A percentile compares a stretch with the other conserved stretches of the same genome.
These are phyloP conservation scores for Noccaea caerulescens DNA, from an alignment of 345 rosid genomes.

Conservation along the genomic window DNA sequence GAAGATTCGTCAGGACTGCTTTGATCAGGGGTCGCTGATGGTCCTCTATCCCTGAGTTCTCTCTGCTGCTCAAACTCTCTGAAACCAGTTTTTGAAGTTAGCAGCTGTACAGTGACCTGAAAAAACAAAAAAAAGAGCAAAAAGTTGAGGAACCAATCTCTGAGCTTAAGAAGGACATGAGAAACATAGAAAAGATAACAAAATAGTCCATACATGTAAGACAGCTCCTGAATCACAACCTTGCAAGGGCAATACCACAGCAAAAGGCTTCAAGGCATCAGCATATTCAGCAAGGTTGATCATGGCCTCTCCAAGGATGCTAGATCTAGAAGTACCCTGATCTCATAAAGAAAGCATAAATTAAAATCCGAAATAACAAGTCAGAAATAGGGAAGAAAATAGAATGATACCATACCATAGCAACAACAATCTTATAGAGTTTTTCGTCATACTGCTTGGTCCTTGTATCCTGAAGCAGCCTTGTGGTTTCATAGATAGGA, in stretches of 20 bases:
- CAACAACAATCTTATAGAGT: constrained; percentile 76
- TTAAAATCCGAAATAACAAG: background rate
- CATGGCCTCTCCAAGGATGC: constrained; percentile 88
- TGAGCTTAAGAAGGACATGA: constrained; percentile 18
- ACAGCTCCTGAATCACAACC: constrained; percentile 87
- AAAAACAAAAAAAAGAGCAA: constrained; percentile 1
- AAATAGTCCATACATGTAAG: constrained; percentile 77
- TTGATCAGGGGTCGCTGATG: constrained; percentile 64
- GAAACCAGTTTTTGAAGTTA: constrained; percentile 97
- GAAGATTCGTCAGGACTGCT: constrained; percentile 61
- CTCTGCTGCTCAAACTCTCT: constrained; percentile 99
- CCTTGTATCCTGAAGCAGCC: constrained; percentile 85
- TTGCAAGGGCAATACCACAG: constrained; percentile 67
- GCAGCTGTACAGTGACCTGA: constrained; percentile 92
- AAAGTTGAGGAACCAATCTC: constrained; percentile 31
- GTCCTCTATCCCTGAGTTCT: constrained; percentile 84
- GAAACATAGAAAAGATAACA: constrained; percentile 31
- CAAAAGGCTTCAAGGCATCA: constrained; percentile 83
- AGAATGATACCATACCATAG: constrained; percentile 64
- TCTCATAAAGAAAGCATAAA: constrained; percentile 36
- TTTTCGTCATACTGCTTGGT: constrained; percentile 83
- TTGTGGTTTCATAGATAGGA: constrained; percentile 96
- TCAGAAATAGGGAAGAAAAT: background rate
- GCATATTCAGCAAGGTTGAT: constrained; percentile 94
- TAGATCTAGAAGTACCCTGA: constrained; percentile 92